A percentile compares a stretch with the other conserved stretches of the same genome.
phyloP scores from a whole-genome alignment of 148 eudicot genomes.

The Suaeda aralocaspica region DNA sequence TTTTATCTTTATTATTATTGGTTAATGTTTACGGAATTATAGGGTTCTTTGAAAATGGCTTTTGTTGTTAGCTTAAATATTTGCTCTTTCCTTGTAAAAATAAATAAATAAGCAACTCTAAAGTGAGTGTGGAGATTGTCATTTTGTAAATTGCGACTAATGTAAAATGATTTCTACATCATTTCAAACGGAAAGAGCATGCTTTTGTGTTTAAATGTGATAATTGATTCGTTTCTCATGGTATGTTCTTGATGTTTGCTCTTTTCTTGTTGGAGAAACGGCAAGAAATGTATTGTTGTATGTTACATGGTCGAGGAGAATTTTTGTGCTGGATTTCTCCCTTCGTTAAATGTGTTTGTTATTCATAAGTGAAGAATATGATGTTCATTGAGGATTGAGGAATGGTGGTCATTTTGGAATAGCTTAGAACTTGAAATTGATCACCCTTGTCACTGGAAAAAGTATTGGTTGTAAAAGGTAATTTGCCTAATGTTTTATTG shows the following conservation, averaged over 20 bases:
- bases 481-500: neutral
- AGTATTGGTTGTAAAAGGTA: neutral
- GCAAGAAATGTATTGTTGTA: neutral
- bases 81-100: no score
- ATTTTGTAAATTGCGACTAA: neutral
- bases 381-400: neutral
- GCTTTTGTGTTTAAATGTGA: no score
- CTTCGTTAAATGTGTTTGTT: neutral
- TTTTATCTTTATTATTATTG: no score
- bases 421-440: neutral
- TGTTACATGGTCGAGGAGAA: neutral
- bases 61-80: neutral
- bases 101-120: no score
- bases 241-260: neutral
- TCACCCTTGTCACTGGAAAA: neutral
- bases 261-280: neutral
- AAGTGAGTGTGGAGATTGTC: neutral
- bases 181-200: neutral
- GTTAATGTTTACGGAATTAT: no score
- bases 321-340: no score
- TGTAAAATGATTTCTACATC: neutral
- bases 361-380: neutral
- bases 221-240: no score
- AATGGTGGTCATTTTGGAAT: neutral
- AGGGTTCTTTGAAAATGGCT: neutral